A percentile compares a stretch with the other conserved stretches of the same genome.
Evolutionary conservation across 1,284 basidiomycete genomes (phyloP).

Genomic region (Apiotrichum akiyoshidainum): DNA sequence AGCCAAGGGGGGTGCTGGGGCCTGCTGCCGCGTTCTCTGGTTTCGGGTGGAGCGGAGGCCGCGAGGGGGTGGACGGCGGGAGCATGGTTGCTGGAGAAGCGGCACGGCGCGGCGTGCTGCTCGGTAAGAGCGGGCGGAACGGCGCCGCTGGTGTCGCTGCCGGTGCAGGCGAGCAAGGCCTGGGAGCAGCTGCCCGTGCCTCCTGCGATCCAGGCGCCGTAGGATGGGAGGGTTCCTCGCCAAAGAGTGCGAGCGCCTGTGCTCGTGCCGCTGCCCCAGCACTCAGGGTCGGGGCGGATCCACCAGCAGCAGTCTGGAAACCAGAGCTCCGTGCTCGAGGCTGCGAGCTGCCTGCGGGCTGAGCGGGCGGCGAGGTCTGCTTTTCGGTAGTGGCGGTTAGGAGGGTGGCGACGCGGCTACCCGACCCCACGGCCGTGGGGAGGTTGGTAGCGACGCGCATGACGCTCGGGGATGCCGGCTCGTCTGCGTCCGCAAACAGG

Average conservation of each 20-base stretch:
- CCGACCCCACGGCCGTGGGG: no score
- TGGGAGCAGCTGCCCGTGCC: no score
- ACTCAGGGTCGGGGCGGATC: background rate
- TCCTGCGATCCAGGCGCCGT: background rate
- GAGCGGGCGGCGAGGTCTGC: background rate
- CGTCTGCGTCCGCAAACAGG: constrained; percentile 13
- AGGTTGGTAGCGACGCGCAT: background rate
- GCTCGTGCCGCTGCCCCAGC: background rate
- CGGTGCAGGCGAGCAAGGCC: background rate
- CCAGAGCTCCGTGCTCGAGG: background rate
- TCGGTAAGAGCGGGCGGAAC: background rate
- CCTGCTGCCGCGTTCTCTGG: constrained; percentile 27
- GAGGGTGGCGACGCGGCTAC: background rate
- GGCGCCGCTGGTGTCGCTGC: background rate
- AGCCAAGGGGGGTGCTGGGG: background rate
- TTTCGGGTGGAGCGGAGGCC: constrained; percentile 27
- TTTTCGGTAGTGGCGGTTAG: background rate
- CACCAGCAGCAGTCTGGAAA: background rate
- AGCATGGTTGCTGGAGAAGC: no score
- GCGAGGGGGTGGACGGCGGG: constrained; percentile 19
- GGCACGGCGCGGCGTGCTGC: background rate
- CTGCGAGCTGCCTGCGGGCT: background rate
- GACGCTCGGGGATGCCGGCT: background rate
- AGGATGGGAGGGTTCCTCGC: background rate
- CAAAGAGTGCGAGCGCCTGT: constrained; percentile 3